Percentiles rank a stretch among this genome's conserved stretches.
Conservation (phyloP, 805 yeast genomes). For the Candida mattraensis region DNA sequence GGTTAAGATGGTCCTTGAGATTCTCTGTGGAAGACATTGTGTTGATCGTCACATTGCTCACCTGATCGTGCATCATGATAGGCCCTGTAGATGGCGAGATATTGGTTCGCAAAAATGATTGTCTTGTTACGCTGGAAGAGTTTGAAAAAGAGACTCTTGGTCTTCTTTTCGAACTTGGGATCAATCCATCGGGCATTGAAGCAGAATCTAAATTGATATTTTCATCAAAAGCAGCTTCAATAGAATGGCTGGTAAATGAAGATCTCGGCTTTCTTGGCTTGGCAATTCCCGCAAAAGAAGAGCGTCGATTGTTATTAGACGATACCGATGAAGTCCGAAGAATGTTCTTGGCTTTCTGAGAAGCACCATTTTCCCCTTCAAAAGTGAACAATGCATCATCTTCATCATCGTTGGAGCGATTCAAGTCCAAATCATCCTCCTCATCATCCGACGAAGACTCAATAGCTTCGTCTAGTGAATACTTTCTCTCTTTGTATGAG, state of each 20-base stretch:
- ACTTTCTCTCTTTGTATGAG: slow-evolving; percentile 30
- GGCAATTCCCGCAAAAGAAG: slow-evolving; percentile 35
- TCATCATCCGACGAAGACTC: slow-evolving; percentile 39
- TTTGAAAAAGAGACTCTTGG: slow-evolving; percentile 37
- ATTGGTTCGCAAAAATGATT: slow-evolving; percentile 40
- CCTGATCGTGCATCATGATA: slow-evolving; percentile 27
- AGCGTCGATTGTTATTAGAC: slow-evolving; percentile 25
- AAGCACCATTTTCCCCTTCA: slow-evolving; percentile 22
- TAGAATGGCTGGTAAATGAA: slow-evolving; percentile 33
- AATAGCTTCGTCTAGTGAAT: slow-evolving; percentile 37
- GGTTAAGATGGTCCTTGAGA: slow-evolving; percentile 6
- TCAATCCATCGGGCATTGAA: slow-evolving; percentile 28
- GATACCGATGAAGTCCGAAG: slow-evolving; percentile 25
- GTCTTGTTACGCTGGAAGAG: slow-evolving; percentile 35
- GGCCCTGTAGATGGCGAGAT: slow-evolving; percentile 30
- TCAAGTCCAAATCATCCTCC: slow-evolving; percentile 37
- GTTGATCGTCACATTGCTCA: slow-evolving; percentile 26
- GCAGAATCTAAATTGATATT: slow-evolving; percentile 23
- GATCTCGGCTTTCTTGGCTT: slow-evolving; percentile 36
- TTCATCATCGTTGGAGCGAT: slow-evolving; percentile 39
- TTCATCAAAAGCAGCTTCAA: slow-evolving; percentile 34
- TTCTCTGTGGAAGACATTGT: slow-evolving; percentile 22
- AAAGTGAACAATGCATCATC: slow-evolving; percentile 34
- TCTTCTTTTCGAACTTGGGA: slow-evolving; percentile 26
- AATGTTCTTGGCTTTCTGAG: slow-evolving; percentile 11